These are phyloP conservation scores for Lactifluus pinguis DNA, from an alignment of 768 basidiomycete species.

Conservation along the genomic window DNA sequence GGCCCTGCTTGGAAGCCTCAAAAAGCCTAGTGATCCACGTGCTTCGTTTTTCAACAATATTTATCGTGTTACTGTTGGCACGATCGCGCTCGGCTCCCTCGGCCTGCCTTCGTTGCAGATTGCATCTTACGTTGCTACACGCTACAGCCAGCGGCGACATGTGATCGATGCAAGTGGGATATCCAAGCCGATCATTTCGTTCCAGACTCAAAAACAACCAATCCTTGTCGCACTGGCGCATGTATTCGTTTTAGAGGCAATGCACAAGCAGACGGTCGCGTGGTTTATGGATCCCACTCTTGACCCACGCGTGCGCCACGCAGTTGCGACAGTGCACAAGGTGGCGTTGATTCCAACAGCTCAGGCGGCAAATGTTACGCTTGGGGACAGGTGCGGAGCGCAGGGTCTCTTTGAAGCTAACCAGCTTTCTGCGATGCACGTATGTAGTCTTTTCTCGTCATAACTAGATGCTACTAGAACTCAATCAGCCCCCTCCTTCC, in stretches of 20 bases:
- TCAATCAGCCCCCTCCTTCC: background rate
- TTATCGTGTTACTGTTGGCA: slow-evolving; percentile 22
- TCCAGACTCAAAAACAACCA: slow-evolving; percentile 59
- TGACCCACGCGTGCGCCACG: slow-evolving; percentile 44
- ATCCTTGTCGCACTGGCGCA: slow-evolving; percentile 44
- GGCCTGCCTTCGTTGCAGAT: slow-evolving; percentile 42
- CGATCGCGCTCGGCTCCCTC: slow-evolving; percentile 20
- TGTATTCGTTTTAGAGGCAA: slow-evolving; percentile 40
- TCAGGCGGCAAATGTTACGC: slow-evolving; percentile 32
- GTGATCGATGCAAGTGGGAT: slow-evolving; percentile 34
- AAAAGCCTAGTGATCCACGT: slow-evolving; percentile 9
- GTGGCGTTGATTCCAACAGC: slow-evolving; percentile 34
- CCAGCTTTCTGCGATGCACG: slow-evolving; percentile 48
- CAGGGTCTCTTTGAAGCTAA: slow-evolving; percentile 60
- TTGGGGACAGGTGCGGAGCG: slow-evolving; percentile 59
- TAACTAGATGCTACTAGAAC: slow-evolving; percentile 25
- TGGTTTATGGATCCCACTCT: slow-evolving; percentile 31
- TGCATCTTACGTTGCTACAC: slow-evolving; percentile 46
- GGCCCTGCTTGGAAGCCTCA: slow-evolving; percentile 22
- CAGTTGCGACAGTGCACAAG: slow-evolving; percentile 47
- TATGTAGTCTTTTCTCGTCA: slow-evolving; percentile 21
- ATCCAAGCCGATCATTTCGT: slow-evolving; percentile 46
- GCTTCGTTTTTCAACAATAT: slow-evolving; percentile 18
- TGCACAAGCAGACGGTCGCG: slow-evolving; percentile 32
- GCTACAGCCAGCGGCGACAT: slow-evolving; percentile 47